These are phyloP conservation scores for Euphorbia celastroides DNA, from an alignment of 441 rosid species.

Conservation along the genomic window DNA sequence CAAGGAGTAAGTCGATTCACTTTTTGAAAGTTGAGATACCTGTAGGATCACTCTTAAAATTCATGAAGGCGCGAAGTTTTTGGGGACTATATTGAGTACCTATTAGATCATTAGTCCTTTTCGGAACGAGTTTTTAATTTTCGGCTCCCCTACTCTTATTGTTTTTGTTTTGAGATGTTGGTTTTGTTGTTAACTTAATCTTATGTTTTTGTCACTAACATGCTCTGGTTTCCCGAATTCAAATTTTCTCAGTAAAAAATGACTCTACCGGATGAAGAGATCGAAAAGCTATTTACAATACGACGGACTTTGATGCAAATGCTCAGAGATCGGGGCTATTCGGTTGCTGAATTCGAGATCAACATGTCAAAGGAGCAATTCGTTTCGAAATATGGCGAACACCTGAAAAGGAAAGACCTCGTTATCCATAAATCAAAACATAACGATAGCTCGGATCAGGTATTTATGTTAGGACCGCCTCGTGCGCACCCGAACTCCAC, in stretches of 20 bases:
- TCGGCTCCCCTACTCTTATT: too few relatives aligned
- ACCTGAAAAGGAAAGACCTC: constrained; percentile 88
- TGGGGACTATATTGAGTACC: too few relatives aligned
- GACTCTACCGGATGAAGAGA: constrained; percentile 62
- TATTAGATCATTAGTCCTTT: too few relatives aligned
- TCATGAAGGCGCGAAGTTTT: too few relatives aligned
- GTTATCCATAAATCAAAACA: constrained; percentile 51
- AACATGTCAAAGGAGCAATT: constrained; percentile 51
- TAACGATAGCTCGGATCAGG: constrained; percentile 60
- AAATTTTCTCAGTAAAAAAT: constrained; percentile 25
- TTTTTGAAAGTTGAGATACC: too few relatives aligned
- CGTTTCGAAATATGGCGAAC: constrained; percentile 54
- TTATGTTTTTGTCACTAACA: too few relatives aligned
- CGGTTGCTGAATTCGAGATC: constrained; percentile 55
- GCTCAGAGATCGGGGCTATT: constrained; percentile 74
- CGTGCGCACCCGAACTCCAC: not conserved
- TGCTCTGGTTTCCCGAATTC: too few relatives aligned
- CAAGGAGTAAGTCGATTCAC: too few relatives aligned
- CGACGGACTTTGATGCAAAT: constrained; percentile 74
- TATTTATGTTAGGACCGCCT: constrained; percentile 10
- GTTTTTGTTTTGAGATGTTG: too few relatives aligned
- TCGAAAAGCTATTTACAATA: constrained; percentile 52
- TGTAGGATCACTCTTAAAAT: too few relatives aligned
- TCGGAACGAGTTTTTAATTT: too few relatives aligned
- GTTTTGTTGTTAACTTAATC: too few relatives aligned